Evolutionary conservation across 768 basidiomycete species (phyloP), one percentile per base, ranked within the genome.

Genomic region (Albatrellus ellisii): DNA sequence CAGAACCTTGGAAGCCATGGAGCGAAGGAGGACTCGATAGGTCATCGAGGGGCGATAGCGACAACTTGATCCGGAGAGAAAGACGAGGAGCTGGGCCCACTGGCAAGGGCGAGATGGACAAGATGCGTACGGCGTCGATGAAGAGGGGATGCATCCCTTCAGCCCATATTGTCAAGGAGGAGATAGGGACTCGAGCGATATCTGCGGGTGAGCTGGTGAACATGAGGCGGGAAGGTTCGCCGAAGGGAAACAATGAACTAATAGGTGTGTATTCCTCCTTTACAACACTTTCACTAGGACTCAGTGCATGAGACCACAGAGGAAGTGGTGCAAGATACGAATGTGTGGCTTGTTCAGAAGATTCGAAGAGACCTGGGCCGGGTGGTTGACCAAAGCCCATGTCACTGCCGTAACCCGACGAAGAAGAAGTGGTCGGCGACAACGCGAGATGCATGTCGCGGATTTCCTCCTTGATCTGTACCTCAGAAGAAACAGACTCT

Each of bases 121-220:
- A 48, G 35, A 78, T n/a, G 58, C 67, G 62, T 55, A 78, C 78
- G 43, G 80, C 62, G 46, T 76, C 72, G 56, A 82, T 63, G 24
- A 65, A 60, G 42, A 76, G 67, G 14, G 75, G 67, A n/a, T 67
- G 60, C 75, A 83, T 79, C 45, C 80, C 79, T 50, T 80, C 77
- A 18, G 81, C 75, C 54, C 68, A 68, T 14, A 85, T 63, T 29
- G 65, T 68, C 43, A 83, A 56, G 35, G 60, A 61, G 11, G 59
- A 58, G 34, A 68, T 44, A 32, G 60, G 50, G 29, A 62, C 66
- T 57, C 46, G 46, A 59, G 57, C 56, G 64, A 54, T 51, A 55
- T 56, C 61, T 43, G 28, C 62, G 45, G 44, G 51, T 37, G 46
- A 41, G 24, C 40, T 28, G 50, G 48, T 14, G 32, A 28, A 37